Conservation (phyloP, 106 monocot genomes). For the Allium cepa region DNA sequence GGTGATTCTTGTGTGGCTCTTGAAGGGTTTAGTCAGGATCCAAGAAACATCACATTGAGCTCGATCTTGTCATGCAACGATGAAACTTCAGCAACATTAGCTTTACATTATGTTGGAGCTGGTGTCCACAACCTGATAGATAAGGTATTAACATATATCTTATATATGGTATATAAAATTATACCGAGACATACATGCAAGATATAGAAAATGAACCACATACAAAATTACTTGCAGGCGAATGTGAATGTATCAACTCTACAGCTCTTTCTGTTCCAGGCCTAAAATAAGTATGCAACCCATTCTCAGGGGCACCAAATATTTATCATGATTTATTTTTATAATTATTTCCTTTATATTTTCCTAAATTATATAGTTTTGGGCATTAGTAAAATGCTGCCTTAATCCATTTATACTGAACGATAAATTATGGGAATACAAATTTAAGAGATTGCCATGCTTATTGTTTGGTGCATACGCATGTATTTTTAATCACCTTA, state of each 20-base stretch:
- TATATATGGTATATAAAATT: not conserved
- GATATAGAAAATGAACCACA: too few relatives aligned
- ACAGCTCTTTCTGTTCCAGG: slow-evolving; percentile 18
- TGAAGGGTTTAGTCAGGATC: slow-evolving; percentile 54
- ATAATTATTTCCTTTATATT: too few relatives aligned
- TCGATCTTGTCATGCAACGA: slow-evolving; percentile 65
- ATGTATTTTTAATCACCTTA: not conserved
- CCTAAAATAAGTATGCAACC: slow-evolving; percentile 68
- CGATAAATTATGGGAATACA: too few relatives aligned
- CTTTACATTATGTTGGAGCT: slow-evolving; percentile 36
- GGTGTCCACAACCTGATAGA: slow-evolving; percentile 51
- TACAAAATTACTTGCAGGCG: slow-evolving; percentile 34
- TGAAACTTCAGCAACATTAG: slow-evolving; percentile 24
- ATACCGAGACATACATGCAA: not conserved
- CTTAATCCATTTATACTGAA: too few relatives aligned
- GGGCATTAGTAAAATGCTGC: too few relatives aligned
- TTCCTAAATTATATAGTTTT: too few relatives aligned
- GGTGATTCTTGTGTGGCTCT: slow-evolving; percentile 76
- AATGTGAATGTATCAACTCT: slow-evolving; percentile 60
- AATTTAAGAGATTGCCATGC: too few relatives aligned
- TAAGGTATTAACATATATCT: slow-evolving; percentile 36
- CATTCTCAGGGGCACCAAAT: too few relatives aligned
- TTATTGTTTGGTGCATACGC: not conserved
- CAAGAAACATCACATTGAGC: slow-evolving; percentile 55
- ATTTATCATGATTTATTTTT: too few relatives aligned